phyloP scores from a whole-genome alignment of 257 asterid species.

The Nyctanthes arbortristis region DNA sequence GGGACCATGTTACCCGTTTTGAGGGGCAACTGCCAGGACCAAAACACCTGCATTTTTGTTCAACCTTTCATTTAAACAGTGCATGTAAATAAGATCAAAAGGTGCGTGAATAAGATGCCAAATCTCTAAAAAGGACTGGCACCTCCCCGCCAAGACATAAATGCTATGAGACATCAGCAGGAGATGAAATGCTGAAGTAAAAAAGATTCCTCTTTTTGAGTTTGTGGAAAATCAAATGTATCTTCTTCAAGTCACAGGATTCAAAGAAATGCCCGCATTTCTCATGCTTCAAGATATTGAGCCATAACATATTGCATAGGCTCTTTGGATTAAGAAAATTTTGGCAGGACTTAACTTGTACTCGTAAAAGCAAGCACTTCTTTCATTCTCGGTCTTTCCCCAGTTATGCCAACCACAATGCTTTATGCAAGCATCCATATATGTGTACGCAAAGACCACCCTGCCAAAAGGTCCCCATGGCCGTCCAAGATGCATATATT shows the following conservation, averaged over 20 bases:
- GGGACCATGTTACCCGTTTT: slow-evolving; percentile 82
- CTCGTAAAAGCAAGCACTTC: slow-evolving; percentile 95
- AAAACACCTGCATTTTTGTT: slow-evolving; percentile 56
- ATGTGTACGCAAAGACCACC: slow-evolving; percentile 78
- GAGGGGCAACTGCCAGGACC: slow-evolving; percentile 88
- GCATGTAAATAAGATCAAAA: background rate
- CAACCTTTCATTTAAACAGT: background rate
- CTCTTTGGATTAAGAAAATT: background rate
- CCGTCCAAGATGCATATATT: slow-evolving; percentile 74
- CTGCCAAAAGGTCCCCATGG: slow-evolving; percentile 99
- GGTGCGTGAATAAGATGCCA: background rate
- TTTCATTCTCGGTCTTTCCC: slow-evolving; percentile 90
- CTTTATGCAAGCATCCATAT: slow-evolving; percentile 74
- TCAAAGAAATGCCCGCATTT: no score
- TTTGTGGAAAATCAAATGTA: no score
- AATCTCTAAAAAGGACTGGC: background rate
- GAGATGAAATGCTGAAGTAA: no score
- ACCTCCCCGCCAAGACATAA: no score
- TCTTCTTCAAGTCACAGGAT: no score
- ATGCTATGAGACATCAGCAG: no score
- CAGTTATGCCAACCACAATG: slow-evolving; percentile 92
- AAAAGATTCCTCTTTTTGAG: no score
- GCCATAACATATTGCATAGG: background rate
- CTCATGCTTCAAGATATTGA: background rate
- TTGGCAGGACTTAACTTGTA: slow-evolving; percentile 54